Conservation (phyloP, 2,329 filamentous ascomycete species). For the Epichloe bromicola region DNA sequence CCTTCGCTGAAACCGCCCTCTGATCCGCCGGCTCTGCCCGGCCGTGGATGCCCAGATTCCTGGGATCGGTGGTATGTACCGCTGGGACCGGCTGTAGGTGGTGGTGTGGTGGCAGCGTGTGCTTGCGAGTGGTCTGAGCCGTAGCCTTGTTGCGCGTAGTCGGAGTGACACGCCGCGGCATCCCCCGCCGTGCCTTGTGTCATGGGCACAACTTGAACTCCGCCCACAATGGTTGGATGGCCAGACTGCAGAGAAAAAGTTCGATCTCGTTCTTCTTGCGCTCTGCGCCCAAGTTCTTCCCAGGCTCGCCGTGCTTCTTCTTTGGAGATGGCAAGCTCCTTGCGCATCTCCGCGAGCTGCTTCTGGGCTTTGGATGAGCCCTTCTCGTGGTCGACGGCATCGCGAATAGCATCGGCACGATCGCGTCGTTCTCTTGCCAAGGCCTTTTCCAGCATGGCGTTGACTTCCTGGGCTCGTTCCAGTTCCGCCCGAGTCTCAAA, state of each 20-base stretch:
- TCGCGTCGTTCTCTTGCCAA: slow-evolving; percentile 63
- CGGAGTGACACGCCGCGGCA: slow-evolving; percentile 15
- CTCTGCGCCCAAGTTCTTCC: slow-evolving; percentile 88
- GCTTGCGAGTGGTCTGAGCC: slow-evolving; percentile 27
- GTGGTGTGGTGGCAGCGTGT: slow-evolving; percentile 27
- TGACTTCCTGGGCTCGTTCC: slow-evolving; percentile 71
- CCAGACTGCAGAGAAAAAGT: slow-evolving; percentile 77
- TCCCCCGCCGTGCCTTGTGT: slow-evolving; percentile 42
- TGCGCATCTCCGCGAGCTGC: slow-evolving; percentile 76
- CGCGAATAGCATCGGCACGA: slow-evolving; percentile 52
- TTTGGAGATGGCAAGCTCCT: slow-evolving; percentile 87
- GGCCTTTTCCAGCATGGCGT: slow-evolving; percentile 63
- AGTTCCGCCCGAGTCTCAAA: slow-evolving; percentile 86
- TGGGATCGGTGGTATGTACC: slow-evolving; percentile 15
- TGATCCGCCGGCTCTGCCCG: slow-evolving; percentile 24
- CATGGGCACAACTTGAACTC: slow-evolving; percentile 93
- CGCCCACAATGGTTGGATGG: slow-evolving; percentile 77
- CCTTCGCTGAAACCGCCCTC: slow-evolving; percentile 56
- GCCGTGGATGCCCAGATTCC: slow-evolving; percentile 9
- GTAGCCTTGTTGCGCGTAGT: slow-evolving; percentile 18
- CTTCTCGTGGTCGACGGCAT: slow-evolving; percentile 52
- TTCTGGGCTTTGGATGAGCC: slow-evolving; percentile 67
- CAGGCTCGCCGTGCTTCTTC: slow-evolving; percentile 91
- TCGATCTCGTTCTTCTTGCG: slow-evolving; percentile 84
- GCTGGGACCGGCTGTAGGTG: slow-evolving; percentile 16